phyloP scores from a whole-genome alignment of 352 stramenopile species.

The Globisporangium acanthophoron region DNA sequence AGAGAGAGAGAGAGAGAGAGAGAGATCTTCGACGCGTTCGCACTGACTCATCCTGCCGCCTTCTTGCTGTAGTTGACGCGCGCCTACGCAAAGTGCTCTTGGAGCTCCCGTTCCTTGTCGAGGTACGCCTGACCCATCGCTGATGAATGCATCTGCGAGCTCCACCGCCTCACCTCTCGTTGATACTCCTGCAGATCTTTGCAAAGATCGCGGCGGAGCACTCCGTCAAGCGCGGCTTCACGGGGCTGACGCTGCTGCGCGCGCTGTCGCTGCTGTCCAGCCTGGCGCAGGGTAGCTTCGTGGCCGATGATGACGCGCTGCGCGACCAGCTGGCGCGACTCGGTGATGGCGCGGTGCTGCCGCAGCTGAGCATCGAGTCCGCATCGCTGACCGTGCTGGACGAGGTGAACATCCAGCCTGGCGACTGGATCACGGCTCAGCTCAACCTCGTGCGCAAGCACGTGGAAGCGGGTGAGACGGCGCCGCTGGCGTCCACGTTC shows the following conservation, averaged over 20 bases:
- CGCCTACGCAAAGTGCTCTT: constrained; percentile 64
- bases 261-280: constrained; percentile 60
- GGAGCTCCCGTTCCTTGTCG: constrained; percentile 71
- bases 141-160: too few relatives aligned
- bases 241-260: constrained; percentile 42
- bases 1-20: too few relatives aligned
- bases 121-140: constrained; percentile 20
- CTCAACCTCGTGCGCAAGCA: constrained; percentile 48
- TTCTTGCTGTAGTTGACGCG: constrained; percentile 35
- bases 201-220: constrained; percentile 52
- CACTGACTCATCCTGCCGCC: background rate
- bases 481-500: constrained; percentile 54
- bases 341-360: constrained; percentile 23
- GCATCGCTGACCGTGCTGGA: constrained; percentile 54
- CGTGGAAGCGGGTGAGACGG: constrained; percentile 27
- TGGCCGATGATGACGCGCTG: constrained; percentile 52
- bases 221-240: constrained; percentile 64
- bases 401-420: constrained; percentile 60
- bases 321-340: constrained; percentile 51
- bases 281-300: constrained; percentile 64
- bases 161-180: background rate
- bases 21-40: background rate
- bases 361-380: constrained; percentile 23
- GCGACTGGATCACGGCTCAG: constrained; percentile 76
- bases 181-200: constrained; percentile 33